These are phyloP conservation scores for Talaromyces albobiverticillius DNA, from an alignment of 2,329 filamentous ascomycete species.

Conservation along the genomic window DNA sequence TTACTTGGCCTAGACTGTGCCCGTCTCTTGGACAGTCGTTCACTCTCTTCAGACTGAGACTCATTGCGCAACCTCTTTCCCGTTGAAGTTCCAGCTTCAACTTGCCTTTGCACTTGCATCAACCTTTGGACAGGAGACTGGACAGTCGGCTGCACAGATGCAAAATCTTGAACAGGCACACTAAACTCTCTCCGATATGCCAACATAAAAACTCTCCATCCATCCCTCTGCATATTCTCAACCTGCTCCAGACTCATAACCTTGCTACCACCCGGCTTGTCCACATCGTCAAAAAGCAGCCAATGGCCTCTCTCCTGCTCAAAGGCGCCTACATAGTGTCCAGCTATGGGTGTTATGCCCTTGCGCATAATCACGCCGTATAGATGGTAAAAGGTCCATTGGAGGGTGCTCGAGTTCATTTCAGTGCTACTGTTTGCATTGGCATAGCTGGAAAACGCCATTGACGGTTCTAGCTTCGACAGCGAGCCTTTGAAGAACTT, in stretches of 20 bases:
- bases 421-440: no score
- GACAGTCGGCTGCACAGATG: no score
- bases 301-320: constrained; percentile 16
- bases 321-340: constrained; percentile 25
- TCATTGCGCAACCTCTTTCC: background rate
- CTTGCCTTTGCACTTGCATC: no score
- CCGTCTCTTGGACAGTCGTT: background rate
- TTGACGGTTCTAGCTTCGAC: background rate
- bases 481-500: background rate
- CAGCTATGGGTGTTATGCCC: constrained; percentile 1
- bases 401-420: background rate
- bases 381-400: constrained; percentile 23
- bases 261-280: background rate
- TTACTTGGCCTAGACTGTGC: background rate
- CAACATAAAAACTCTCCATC: background rate
- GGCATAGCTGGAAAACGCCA: background rate
- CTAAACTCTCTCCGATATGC: background rate
- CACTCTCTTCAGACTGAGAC: background rate
- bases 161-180: background rate
- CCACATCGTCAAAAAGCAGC: background rate
- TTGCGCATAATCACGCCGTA: constrained; percentile 24
- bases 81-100: background rate
- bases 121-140: no score
- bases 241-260: background rate
- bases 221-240: background rate